Evolutionary conservation across 352 stramenopile genomes (phyloP).

Genomic region (Phytophthora pseudosyringae): DNA sequence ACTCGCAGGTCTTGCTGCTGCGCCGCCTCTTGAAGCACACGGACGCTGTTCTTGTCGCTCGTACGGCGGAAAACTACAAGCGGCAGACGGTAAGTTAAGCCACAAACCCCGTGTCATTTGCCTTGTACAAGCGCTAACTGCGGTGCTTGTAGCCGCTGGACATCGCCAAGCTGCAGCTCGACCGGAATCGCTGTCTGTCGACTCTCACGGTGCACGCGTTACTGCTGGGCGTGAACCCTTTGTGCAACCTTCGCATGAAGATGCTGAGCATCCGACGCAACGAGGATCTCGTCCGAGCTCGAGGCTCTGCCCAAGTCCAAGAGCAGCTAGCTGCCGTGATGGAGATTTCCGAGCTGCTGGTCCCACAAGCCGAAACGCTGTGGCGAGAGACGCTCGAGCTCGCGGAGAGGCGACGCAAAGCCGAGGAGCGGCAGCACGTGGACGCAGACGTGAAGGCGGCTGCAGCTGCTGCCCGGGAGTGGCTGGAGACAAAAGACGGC

Average conservation of each 20-base stretch:
- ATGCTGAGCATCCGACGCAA: conserved; percentile 63
- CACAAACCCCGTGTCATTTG: not conserved
- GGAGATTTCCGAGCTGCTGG: conserved; percentile 28
- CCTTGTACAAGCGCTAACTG: not conserved
- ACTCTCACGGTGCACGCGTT: conserved; percentile 47
- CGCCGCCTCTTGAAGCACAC: conserved; percentile 68
- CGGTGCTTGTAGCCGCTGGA: conserved; percentile 48
- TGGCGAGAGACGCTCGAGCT: conserved; percentile 45
- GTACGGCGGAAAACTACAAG: conserved; percentile 62
- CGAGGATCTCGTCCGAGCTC: conserved; percentile 25
- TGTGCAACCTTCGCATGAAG: conserved; percentile 67
- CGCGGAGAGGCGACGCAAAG: conserved; percentile 47
- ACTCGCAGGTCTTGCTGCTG: conserved; percentile 50
- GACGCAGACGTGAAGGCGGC: conserved; percentile 34
- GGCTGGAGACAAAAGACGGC: conserved; percentile 71
- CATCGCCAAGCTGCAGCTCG: conserved; percentile 54
- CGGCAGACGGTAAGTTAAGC: conserved; percentile 47
- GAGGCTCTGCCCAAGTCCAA: conserved; percentile 17
- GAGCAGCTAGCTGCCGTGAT: conserved; percentile 42
- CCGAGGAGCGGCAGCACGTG: conserved; percentile 44
- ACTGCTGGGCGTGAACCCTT: conserved; percentile 50
- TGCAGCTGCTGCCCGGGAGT: conserved; percentile 28
- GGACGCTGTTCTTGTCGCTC: conserved; percentile 52
- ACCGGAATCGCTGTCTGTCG: conserved; percentile 29
- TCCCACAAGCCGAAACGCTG: conserved; percentile 38